A percentile compares a stretch with the other conserved stretches of the same genome.
Conservation (phyloP, 225 moss, liverwort and hornwort species). For the Antitrichia curtipendula region DNA sequence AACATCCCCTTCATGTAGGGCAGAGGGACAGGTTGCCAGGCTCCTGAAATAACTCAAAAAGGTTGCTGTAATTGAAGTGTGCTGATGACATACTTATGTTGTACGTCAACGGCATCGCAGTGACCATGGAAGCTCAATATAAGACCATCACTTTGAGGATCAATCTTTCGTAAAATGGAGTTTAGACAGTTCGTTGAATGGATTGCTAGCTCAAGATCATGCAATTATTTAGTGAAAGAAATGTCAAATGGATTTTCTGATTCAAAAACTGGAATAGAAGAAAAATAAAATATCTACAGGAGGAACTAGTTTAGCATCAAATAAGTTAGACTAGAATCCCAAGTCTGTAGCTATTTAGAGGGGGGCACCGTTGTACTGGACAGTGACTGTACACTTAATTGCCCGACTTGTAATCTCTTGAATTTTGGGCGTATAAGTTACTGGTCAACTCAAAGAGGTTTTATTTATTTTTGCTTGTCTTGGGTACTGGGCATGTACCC, state of each 20-base stretch:
- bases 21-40: neutral
- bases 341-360: neutral
- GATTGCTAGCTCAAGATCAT: neutral
- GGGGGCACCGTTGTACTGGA: neutral
- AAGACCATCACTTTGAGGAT: neutral
- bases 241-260: neutral
- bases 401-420: neutral
- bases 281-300: neutral
- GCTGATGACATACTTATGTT: neutral
- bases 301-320: neutral
- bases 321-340: neutral
- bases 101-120: neutral
- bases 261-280: neutral
- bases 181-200: neutral
- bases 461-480: neutral
- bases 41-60: conserved; percentile 19
- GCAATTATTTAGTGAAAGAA: neutral
- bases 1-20: neutral
- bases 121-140: neutral
- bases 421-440: neutral
- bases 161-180: neutral
- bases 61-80: neutral
- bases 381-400: neutral
- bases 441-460: neutral
- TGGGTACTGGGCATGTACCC: neutral